Evolutionary conservation across 2,329 filamentous ascomycete genomes (phyloP).

Genomic region (Curvularia eragrostidis): DNA sequence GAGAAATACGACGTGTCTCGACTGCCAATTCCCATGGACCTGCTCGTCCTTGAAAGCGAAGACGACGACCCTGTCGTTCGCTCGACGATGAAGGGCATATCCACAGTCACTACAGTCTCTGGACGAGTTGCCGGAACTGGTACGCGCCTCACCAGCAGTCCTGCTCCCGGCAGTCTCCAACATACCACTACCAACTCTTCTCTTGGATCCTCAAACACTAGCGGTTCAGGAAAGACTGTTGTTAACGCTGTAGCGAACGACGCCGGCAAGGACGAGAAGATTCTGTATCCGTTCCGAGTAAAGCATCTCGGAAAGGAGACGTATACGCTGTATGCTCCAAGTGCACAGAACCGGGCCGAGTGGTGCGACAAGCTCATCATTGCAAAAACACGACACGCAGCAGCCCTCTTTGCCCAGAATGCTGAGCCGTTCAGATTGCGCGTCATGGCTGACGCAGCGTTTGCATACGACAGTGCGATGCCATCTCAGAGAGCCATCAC

Average conservation of each 20-base stretch:
- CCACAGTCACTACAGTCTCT: conserved; percentile 63
- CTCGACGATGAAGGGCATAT: conserved; percentile 71
- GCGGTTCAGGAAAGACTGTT: conserved; percentile 61
- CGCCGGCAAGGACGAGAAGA: conserved; percentile 70
- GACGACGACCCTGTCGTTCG: conserved; percentile 92
- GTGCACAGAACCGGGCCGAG: conserved; percentile 75
- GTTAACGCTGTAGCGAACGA: conserved; percentile 59
- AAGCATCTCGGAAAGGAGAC: conserved; percentile 95
- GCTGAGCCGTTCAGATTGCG: conserved; percentile 93
- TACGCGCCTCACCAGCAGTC: conserved; percentile 54
- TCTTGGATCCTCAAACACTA: conserved; percentile 51
- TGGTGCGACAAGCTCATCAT: conserved; percentile 96
- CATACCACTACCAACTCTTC: conserved; percentile 74
- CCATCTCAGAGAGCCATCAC: conserved; percentile 67
- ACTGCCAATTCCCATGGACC: conserved; percentile 94
- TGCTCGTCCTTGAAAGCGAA: conserved; percentile 88
- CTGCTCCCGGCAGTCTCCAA: conserved; percentile 61
- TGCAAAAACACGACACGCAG: conserved; percentile 92
- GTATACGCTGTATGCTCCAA: conserved; percentile 87
- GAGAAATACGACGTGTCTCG: conserved; percentile 91
- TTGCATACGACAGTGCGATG: conserved; percentile 74
- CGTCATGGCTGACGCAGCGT: conserved; percentile 90
- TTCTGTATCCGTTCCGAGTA: conserved; percentile 91
- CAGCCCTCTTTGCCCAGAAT: conserved; percentile 87
- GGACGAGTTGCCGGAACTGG: conserved; percentile 58